Percentiles rank a stretch among this genome's conserved stretches.
These are phyloP conservation scores for Eremochloa ophiuroides DNA, from an alignment of 176 grass and related monocot genomes.

Conservation along the genomic window DNA sequence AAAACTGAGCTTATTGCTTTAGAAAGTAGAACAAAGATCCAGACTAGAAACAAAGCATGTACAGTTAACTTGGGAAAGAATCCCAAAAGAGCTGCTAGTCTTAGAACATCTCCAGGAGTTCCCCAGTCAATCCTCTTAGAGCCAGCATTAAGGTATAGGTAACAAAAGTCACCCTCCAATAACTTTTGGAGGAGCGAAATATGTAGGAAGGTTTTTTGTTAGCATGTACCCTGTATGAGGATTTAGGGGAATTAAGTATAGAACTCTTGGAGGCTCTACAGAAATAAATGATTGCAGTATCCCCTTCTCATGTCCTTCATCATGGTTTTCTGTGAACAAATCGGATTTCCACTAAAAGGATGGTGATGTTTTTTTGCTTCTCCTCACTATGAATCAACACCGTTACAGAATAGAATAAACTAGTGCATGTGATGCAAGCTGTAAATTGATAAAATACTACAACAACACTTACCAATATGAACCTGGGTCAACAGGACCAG, in stretches of 20 bases:
- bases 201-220: too few species aligned
- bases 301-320: not conserved
- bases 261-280: too few species aligned
- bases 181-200: too few species aligned
- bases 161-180: too few species aligned
- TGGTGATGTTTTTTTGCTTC: not conserved
- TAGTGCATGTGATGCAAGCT: not conserved
- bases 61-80: not conserved
- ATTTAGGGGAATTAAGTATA: too few species aligned
- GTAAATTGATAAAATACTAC: not conserved
- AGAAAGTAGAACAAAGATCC: not conserved
- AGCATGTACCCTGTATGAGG: too few species aligned
- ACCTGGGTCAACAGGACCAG: conserved; percentile 80
- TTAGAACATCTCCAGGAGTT: not conserved
- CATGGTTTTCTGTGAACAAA: not conserved
- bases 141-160: too few species aligned
- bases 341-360: too few species aligned
- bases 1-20: not conserved
- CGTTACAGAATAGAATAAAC: conserved; percentile 9
- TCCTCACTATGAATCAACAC: not conserved
- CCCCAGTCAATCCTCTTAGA: too few species aligned
- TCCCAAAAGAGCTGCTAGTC: not conserved
- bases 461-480: conserved; percentile 76
- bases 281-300: not conserved
- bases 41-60: conserved; percentile 6